These are phyloP conservation scores for Blepharisma stoltei DNA, from an alignment of 73 alveolate genomes.

Conservation along the genomic window DNA sequence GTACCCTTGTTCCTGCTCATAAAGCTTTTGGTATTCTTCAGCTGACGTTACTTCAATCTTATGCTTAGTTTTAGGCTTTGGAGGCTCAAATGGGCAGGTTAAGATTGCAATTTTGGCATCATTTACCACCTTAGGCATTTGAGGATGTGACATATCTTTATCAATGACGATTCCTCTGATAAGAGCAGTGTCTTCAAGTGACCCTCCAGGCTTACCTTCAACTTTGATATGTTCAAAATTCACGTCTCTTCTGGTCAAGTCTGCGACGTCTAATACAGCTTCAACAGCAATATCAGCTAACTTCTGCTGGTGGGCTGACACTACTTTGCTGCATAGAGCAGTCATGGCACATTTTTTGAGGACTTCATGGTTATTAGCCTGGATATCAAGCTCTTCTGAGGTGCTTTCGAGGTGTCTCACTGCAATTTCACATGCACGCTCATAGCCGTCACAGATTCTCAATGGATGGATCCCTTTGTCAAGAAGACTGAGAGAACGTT, in stretches of 20 bases:
- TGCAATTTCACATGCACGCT: constrained; percentile 83
- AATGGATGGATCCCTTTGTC: constrained; percentile 99
- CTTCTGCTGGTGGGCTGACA: constrained; percentile 77
- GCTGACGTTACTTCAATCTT: constrained; percentile 93
- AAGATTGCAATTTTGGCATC: constrained; percentile 94
- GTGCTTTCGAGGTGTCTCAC: constrained; percentile 65
- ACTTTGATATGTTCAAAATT: constrained; percentile 97
- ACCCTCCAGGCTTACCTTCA: constrained; percentile 96
- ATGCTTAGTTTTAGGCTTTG: constrained; percentile 99
- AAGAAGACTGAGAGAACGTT: constrained; percentile 83
- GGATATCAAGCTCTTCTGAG: constrained; percentile 64
- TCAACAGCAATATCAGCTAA: constrained; percentile 96
- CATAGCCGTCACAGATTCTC: constrained; percentile 97
- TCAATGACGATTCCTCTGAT: constrained; percentile 94
- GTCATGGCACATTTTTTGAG: constrained; percentile 95
- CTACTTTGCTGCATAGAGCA: constrained; percentile 97
- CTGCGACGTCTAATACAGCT: constrained; percentile 97
- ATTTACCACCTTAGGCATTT: constrained; percentile 94
- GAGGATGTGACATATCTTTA: constrained; percentile 98
- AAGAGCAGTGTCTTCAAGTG: constrained; percentile 85
- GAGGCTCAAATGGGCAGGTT: constrained; percentile 99
- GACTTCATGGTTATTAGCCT: constrained; percentile 70
- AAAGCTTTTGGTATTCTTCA: constrained; percentile 94
- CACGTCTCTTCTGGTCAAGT: constrained; percentile 93
- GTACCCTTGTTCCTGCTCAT: constrained; percentile 80